Evolutionary conservation across 192 early-diverging fungal genomes (phyloP).

Genomic region (Gigaspora rosea): DNA sequence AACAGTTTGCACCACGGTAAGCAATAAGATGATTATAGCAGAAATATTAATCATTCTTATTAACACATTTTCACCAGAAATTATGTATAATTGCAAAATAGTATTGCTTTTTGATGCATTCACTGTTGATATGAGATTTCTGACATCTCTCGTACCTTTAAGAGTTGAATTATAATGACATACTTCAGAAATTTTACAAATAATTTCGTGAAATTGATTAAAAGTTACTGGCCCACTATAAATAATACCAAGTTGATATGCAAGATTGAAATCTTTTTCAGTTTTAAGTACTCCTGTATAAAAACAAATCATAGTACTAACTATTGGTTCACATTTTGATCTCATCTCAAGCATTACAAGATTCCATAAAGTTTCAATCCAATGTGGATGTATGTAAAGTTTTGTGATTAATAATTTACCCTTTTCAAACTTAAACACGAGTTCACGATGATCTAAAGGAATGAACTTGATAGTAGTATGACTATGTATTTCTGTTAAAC

Average conservation of each 20-base stretch:
- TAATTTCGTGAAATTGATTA: background rate
- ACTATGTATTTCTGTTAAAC: background rate
- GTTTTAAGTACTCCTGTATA: background rate
- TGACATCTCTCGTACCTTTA: background rate
- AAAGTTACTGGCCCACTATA: background rate
- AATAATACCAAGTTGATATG: background rate
- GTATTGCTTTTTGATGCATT: background rate
- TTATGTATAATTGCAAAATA: background rate
- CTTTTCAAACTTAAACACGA: background rate
- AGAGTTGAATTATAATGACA: background rate
- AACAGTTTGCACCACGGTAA: background rate
- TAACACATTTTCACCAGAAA: background rate
- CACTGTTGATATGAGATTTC: background rate
- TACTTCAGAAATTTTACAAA: background rate
- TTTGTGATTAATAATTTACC: background rate
- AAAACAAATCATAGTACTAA: background rate
- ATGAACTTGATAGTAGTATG: background rate
- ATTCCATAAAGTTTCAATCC: background rate
- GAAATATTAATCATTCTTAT: background rate
- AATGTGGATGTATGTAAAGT: background rate
- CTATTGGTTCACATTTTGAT: background rate
- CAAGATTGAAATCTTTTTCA: background rate
- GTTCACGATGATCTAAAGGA: background rate
- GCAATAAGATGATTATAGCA: background rate
- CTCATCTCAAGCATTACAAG: background rate